Percentiles rank a stretch among this genome's conserved stretches.
phyloP scores from a whole-genome alignment of 2,329 filamentous ascomycete genomes.

The Teratosphaeria pseudoeucalypti region DNA sequence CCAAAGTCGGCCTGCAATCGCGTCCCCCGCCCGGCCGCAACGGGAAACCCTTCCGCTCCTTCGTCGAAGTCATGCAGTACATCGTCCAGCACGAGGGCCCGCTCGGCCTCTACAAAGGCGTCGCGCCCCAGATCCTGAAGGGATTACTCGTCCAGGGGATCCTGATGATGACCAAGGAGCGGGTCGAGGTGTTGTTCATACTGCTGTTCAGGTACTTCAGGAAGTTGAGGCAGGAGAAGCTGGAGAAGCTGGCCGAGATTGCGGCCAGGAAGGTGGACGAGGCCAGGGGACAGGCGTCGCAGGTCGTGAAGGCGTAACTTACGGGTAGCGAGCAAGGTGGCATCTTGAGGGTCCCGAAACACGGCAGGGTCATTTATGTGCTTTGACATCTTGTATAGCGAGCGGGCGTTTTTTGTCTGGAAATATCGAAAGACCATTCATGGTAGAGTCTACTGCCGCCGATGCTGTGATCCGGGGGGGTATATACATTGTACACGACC shows the following conservation, averaged over 20 bases:
- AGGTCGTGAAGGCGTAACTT: slow-evolving; percentile 1
- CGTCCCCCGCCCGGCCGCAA: slow-evolving; percentile 74
- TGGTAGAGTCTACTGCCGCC: neutral
- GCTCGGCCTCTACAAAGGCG: slow-evolving; percentile 87
- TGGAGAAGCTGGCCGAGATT: slow-evolving; percentile 55
- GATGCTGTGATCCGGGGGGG: slow-evolving; percentile 3
- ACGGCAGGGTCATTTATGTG: neutral
- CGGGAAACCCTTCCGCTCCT: slow-evolving; percentile 87
- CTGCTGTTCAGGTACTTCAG: slow-evolving; percentile 74
- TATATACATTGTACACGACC: slow-evolving; percentile 20
- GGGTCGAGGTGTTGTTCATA: slow-evolving; percentile 81
- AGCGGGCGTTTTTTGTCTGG: slow-evolving; percentile 4
- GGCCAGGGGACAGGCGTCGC: slow-evolving; percentile 16
- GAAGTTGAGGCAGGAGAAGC: slow-evolving; percentile 56
- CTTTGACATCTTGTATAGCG: slow-evolving; percentile 2
- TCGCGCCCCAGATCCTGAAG: slow-evolving; percentile 86
- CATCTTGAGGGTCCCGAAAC: neutral
- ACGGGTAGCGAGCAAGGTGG: neutral
- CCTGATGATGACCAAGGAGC: slow-evolving; percentile 98
- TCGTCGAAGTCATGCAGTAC: slow-evolving; percentile 88
- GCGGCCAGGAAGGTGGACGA: slow-evolving; percentile 50
- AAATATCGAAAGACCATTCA: slow-evolving; percentile 1
- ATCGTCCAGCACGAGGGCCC: slow-evolving; percentile 81
- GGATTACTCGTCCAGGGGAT: slow-evolving; percentile 89
- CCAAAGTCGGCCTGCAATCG: slow-evolving; percentile 92